These are phyloP conservation scores for Harrya chromipes DNA, from an alignment of 768 basidiomycete species.

Conservation along the genomic window DNA sequence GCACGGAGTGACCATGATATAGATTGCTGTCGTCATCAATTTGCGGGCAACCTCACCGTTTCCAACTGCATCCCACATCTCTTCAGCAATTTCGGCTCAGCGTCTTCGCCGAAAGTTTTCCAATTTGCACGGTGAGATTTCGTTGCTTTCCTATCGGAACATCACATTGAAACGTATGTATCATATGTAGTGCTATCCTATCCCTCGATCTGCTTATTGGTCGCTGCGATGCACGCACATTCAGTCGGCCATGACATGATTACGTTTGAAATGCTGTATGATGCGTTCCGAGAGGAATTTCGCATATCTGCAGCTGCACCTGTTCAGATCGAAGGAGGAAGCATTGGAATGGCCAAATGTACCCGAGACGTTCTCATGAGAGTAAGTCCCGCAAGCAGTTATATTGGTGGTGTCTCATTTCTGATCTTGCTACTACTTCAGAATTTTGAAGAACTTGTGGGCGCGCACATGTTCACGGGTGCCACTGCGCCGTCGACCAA, in stretches of 20 bases:
- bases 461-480: constrained; percentile 53
- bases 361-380: constrained; percentile 60
- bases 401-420: constrained; percentile 1
- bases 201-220: constrained; percentile 76
- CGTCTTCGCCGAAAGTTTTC: constrained; percentile 53
- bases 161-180: neutral
- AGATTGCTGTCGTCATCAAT: constrained; percentile 46
- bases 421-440: constrained; percentile 28
- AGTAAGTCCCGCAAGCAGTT: constrained; percentile 41
- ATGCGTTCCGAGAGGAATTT: constrained; percentile 72
- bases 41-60: constrained; percentile 53
- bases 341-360: constrained; percentile 71
- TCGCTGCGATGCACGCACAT: constrained; percentile 77
- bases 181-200: constrained; percentile 61
- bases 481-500: constrained; percentile 46
- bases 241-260: constrained; percentile 75
- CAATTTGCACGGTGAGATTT: constrained; percentile 49
- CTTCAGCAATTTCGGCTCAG: constrained; percentile 45
- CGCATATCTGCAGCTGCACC: constrained; percentile 71
- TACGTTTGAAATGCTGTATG: constrained; percentile 90
- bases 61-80: constrained; percentile 46
- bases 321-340: constrained; percentile 68
- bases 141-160: neutral
- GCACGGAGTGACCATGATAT: constrained; percentile 7
- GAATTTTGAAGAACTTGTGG: constrained; percentile 75